phyloP scores from a whole-genome alignment of 139 green algal genomes.

The Spirogloea muscicola region DNA sequence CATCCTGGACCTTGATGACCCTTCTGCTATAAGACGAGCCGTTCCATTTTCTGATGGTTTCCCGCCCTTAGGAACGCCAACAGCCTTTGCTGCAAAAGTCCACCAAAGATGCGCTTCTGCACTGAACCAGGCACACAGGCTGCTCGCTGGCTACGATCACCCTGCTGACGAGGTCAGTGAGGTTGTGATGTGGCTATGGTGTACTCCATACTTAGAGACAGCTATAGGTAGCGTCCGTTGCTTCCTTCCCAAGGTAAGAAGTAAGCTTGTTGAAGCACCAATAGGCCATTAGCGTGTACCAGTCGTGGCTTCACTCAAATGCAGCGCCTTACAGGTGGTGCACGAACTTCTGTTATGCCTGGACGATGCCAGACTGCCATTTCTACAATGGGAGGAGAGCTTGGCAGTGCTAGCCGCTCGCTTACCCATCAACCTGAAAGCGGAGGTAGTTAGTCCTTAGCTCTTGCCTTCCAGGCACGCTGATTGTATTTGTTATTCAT shows the following conservation, averaged over 20 bases:
- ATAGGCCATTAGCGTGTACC: too few species aligned
- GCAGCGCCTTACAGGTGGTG: constrained; percentile 62
- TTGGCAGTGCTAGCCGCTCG: constrained; percentile 66
- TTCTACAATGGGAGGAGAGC: constrained; percentile 78
- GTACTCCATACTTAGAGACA: neutral
- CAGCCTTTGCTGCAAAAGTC: constrained; percentile 17
- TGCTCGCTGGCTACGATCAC: constrained; percentile 44
- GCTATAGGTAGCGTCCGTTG: too few species aligned
- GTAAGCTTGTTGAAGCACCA: too few species aligned
- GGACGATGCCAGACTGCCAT: constrained; percentile 68
- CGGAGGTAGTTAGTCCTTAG: too few species aligned
- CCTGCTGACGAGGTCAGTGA: constrained; percentile 22
- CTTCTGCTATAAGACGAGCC: constrained; percentile 7
- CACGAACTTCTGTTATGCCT: constrained; percentile 66
- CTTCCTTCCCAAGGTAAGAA: too few species aligned
- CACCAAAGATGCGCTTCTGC: constrained; percentile 33
- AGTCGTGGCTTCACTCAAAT: too few species aligned
- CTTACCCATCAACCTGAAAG: constrained; percentile 56
- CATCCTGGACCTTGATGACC: constrained; percentile 48
- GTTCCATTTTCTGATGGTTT: constrained; percentile 45
- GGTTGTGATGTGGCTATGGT: neutral
- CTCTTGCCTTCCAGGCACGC: neutral
- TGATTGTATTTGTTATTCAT: too few species aligned
- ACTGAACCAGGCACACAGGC: constrained; percentile 8
- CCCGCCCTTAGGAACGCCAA: constrained; percentile 39